These are phyloP conservation scores for Calonectria leucothoes DNA, from an alignment of 2,329 filamentous ascomycete species.

Conservation along the genomic window DNA sequence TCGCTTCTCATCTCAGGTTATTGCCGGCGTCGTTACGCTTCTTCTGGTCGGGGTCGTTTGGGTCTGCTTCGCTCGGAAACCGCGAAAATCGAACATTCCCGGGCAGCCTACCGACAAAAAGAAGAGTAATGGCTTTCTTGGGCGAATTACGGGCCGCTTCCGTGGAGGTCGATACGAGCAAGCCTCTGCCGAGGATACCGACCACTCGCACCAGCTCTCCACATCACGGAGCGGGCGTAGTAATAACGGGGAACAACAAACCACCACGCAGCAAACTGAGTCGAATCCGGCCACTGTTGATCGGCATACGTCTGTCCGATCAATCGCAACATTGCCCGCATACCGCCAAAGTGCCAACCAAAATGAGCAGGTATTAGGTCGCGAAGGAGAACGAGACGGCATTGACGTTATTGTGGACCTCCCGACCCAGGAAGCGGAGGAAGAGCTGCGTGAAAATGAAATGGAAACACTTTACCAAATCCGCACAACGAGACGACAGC, in stretches of 20 bases:
- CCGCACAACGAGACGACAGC: conserved; percentile 78
- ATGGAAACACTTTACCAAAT: conserved; percentile 96
- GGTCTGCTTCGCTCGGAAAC: conserved; percentile 34
- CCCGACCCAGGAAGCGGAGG: conserved; percentile 83
- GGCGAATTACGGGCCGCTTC: conserved; percentile 28
- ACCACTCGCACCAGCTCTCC: conserved; percentile 42
- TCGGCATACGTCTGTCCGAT: conserved; percentile 86
- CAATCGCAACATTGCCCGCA: conserved; percentile 92
- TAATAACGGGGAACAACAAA: conserved; percentile 25
- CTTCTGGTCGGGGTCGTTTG: conserved; percentile 24
- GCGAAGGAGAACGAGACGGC: conserved; percentile 91
- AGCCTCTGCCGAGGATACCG: conserved; percentile 45
- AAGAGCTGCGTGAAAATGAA: conserved; percentile 82
- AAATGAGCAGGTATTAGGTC: conserved; percentile 84
- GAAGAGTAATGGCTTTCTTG: conserved; percentile 37
- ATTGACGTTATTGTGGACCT: conserved; percentile 92
- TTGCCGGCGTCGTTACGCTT: conserved; percentile 30
- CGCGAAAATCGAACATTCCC: conserved; percentile 17
- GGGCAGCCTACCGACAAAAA: not conserved
- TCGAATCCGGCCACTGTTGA: conserved; percentile 65
- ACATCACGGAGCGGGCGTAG: conserved; percentile 27
- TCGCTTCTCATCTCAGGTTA: conserved; percentile 28
- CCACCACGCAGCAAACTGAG: conserved; percentile 33
- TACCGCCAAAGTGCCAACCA: conserved; percentile 81
- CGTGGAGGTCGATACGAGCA: conserved; percentile 44